Evolutionary conservation across 2,329 filamentous ascomycete genomes (phyloP), one percentile per base, ranked within the genome.

Genomic region (Phaeosphaeriaceae sp.): DNA sequence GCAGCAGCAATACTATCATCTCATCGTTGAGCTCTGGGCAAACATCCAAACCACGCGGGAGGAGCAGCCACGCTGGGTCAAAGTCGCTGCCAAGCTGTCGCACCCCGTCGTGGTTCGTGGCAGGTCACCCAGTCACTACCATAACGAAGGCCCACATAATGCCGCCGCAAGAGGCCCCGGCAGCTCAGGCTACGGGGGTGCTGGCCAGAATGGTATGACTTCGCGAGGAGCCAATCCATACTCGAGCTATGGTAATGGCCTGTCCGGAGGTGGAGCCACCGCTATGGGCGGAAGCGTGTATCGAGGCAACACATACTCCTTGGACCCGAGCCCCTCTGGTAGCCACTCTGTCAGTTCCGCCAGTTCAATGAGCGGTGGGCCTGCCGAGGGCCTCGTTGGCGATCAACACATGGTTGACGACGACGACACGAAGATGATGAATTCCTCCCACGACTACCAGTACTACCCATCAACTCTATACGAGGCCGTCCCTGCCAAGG

Each of bases 1-100:
- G 1, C 92, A 93, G 19, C 93, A 97, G 73, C 93, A 97, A 69
- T 96, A 93, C 76, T 97, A 96, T 71, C 91, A 95, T 69, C 83
- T 97, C n/a, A 86, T 96, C 47, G 89, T 96, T 3, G 92, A 96
- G 73, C 69, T 79, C 20, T 78, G 73, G 70, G 76, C 74, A 7
- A 77, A 79, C 44, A 58, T 79, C 6, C 75, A 76, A 52, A 72
- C 60, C 31, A 54, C 67, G 7, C 61, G 65, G 48, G 75, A 78
- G 13, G 22, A 54, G 1, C 62, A 68, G 13, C 67, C 75, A 19
- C 65, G 67, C 25, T 79, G 76, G 76, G 66, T 78, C 51, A 77
- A 76, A 54, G 58, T 78, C 25, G 76, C 74, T 21, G 67, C 74
- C 17, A 70, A 73, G 9, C 66, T 71, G 2, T 77, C 76, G 21